These are phyloP conservation scores for Colletotrichum phormii DNA, from an alignment of 2,329 filamentous ascomycete genomes.

Conservation along the genomic window DNA sequence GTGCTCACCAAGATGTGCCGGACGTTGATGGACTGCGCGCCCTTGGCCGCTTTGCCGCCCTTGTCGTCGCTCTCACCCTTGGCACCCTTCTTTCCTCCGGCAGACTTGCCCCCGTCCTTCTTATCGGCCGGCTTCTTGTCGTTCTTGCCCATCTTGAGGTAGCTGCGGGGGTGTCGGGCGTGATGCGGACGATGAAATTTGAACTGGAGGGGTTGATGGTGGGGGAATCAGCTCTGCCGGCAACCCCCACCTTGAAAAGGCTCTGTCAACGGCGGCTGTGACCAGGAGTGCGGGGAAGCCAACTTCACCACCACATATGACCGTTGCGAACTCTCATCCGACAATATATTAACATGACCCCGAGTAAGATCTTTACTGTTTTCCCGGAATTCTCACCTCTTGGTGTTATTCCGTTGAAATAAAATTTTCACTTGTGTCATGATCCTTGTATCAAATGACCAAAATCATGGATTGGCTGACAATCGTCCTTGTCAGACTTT, in stretches of 20 bases:
- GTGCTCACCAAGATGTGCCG: constrained; percentile 74
- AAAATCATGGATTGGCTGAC: too few species aligned
- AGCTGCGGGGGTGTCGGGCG: not conserved
- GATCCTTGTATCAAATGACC: too few species aligned
- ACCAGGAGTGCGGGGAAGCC: constrained; percentile 3
- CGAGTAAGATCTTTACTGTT: not conserved
- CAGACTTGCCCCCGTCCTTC: constrained; percentile 43
- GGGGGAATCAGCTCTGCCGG: constrained; percentile 8
- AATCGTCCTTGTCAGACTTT: too few species aligned
- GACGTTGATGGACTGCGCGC: constrained; percentile 77
- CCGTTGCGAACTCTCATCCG: not conserved
- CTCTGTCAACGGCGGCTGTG: not conserved
- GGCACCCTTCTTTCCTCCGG: constrained; percentile 50
- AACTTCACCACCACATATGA: constrained; percentile 1
- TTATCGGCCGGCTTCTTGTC: constrained; percentile 45
- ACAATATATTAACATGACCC: not conserved
- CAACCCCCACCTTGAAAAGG: constrained; percentile 4
- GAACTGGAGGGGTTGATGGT: constrained; percentile 2
- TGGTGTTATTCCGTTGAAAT: too few species aligned
- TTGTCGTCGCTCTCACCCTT: constrained; percentile 46
- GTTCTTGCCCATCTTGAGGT: constrained; percentile 32
- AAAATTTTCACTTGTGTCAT: too few species aligned
- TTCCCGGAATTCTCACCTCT: not conserved
- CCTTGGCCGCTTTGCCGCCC: constrained; percentile 60
- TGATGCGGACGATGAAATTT: constrained; percentile 22